phyloP scores from a whole-genome alignment of 176 grass and related monocot species.

The Zea luxurians region DNA sequence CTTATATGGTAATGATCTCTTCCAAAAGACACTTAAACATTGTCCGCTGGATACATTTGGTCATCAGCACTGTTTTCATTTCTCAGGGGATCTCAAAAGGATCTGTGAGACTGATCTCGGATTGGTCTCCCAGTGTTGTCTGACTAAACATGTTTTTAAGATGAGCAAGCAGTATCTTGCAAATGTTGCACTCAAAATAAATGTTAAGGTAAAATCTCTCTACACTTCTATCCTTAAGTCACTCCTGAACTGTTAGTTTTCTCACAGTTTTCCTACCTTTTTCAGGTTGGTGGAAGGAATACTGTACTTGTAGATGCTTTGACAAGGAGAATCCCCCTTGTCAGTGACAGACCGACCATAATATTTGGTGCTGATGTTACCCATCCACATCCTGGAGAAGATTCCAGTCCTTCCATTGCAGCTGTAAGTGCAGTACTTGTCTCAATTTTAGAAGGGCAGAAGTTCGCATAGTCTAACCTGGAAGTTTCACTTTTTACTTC shows the following conservation, averaged over 20 bases:
- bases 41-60: constrained; percentile 14
- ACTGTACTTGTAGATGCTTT: constrained; percentile 87
- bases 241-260: neutral
- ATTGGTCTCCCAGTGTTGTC: constrained; percentile 94
- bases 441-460: neutral
- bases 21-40: neutral
- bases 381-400: constrained; percentile 92
- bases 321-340: constrained; percentile 70
- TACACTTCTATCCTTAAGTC: constrained; percentile 7
- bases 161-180: constrained; percentile 96
- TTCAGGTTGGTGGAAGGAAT: constrained; percentile 88
- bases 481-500: neutral
- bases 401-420: constrained; percentile 94
- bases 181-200: constrained; percentile 95
- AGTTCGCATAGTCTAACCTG: constrained; percentile 6
- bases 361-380: constrained; percentile 99
- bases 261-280: constrained; percentile 18
- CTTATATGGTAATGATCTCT: constrained; percentile 69
- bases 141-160: constrained; percentile 94
- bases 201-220: constrained; percentile 72
- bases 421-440: constrained; percentile 64
- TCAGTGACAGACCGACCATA: constrained; percentile 84
- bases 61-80: constrained; percentile 22
- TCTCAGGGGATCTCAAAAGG: constrained; percentile 84
- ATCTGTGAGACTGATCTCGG: constrained; percentile 96